These are phyloP conservation scores for peach (Prunus persica) DNA, from an alignment of 306 rosid genomes.

Conservation along the genomic window DNA sequence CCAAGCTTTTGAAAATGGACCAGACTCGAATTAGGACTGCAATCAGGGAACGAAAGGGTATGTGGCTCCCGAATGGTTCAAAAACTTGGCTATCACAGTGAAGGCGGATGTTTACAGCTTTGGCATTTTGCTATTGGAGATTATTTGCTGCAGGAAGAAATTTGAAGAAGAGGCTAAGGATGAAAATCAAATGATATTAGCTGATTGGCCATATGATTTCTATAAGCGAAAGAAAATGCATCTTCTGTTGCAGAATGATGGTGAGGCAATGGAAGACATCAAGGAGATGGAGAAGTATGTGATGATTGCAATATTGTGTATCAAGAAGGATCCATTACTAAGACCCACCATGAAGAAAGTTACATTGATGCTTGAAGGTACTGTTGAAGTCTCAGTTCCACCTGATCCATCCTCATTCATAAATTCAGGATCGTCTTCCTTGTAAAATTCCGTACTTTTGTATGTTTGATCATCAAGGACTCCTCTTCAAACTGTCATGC, in stretches of 20 bases:
- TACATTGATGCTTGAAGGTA: conserved; percentile 11
- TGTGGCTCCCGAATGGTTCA: too few species aligned
- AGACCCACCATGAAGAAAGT: conserved; percentile 17
- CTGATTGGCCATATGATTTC: conserved; percentile 38
- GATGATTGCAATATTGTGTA: conserved; percentile 11
- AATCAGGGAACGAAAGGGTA: too few species aligned
- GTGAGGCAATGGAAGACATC: conserved; percentile 21
- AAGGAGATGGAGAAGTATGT: conserved; percentile 16
- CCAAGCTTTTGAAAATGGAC: conserved; percentile 30
- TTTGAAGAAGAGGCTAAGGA: neutral
- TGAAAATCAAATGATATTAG: conserved; percentile 19
- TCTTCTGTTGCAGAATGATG: conserved; percentile 7
- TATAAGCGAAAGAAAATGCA: neutral
- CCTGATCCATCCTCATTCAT: neutral
- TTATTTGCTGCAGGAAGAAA: neutral
- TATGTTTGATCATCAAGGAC: too few species aligned
- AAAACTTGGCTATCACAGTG: conserved; percentile 2
- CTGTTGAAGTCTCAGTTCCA: conserved; percentile 10
- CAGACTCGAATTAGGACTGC: too few species aligned
- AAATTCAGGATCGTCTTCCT: too few species aligned
- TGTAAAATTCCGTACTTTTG: too few species aligned
- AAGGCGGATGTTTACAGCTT: conserved; percentile 35
- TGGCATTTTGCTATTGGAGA: conserved; percentile 29
- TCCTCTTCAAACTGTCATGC: too few species aligned
- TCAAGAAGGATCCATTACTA: conserved; percentile 20